Conservation (phyloP, 2,329 filamentous ascomycete genomes). For the Penicillium sp. region DNA sequence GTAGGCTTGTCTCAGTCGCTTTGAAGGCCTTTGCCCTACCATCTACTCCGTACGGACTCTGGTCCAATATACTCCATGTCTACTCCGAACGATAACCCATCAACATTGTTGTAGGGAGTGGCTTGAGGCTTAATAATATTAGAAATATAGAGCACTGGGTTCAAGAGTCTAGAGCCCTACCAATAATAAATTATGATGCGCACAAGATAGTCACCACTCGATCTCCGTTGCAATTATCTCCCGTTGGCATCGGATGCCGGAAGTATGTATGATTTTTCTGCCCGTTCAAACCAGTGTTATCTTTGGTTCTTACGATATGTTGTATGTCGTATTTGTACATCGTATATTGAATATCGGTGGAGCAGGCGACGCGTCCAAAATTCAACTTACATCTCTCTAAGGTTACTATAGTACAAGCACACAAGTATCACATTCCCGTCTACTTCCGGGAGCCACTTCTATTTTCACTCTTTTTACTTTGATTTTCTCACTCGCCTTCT, state of each 20-base stretch:
- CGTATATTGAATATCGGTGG: conserved; percentile 2
- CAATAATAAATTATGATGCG: not conserved
- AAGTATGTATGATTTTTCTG: not conserved
- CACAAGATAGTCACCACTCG: conserved; percentile 2
- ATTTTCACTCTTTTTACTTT: conserved; percentile 1
- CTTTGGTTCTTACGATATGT: not conserved
- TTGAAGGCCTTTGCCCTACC: not conserved
- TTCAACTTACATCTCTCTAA: not conserved
- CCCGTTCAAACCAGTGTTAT: too few species aligned
- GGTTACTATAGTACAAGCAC: not conserved
- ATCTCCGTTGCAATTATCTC: conserved; percentile 3
- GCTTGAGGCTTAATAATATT: conserved; percentile 2
- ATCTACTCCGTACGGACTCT: too few species aligned
- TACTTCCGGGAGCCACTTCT: conserved; percentile 9
- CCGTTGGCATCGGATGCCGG: conserved; percentile 1
- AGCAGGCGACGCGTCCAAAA: conserved; percentile 11
- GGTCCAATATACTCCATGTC: too few species aligned
- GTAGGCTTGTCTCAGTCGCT: conserved; percentile 13
- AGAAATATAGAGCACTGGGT: not conserved
- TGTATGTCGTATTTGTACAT: not conserved
- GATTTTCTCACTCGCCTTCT: too few species aligned
- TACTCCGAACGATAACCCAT: too few species aligned
- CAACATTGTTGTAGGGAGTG: too few species aligned
- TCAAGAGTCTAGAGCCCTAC: conserved; percentile 8
- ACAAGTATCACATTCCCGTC: conserved; percentile 14